Evolutionary conservation across 495 filamentous ascomycete species (phyloP).

Genomic region (Aspergillus panamensis): DNA sequence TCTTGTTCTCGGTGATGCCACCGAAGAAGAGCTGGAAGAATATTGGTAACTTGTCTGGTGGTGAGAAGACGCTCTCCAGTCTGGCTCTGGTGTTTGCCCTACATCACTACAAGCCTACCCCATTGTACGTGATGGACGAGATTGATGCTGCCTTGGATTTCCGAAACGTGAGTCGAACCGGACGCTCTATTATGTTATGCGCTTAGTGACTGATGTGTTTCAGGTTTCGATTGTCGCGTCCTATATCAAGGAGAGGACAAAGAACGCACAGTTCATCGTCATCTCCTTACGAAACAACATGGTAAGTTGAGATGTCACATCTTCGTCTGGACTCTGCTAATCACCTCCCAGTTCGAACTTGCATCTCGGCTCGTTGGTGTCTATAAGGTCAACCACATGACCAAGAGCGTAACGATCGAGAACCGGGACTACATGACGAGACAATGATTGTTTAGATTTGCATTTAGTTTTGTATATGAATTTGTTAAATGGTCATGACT

Average conservation of each 20-base stretch:
- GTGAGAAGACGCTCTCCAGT: constrained; percentile 94
- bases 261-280: constrained; percentile 98
- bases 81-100: constrained; percentile 94
- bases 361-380: constrained; percentile 90
- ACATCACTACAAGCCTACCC: constrained; percentile 97
- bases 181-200: background rate
- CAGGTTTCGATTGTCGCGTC: constrained; percentile 96
- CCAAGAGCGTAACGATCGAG: constrained; percentile 94
- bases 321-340: constrained; percentile 5
- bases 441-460: constrained; percentile 26
- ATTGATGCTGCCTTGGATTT: constrained; percentile 98
- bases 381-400: constrained; percentile 99
- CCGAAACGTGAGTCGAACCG: constrained; percentile 70
- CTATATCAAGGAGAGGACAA: constrained; percentile 98
- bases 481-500: constrained; percentile 4
- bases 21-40: constrained; percentile 99
- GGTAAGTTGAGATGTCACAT: constrained; percentile 33
- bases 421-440: constrained; percentile 75
- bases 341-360: constrained; percentile 67
- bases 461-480: constrained; percentile 1
- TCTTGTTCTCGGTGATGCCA: constrained; percentile 96
- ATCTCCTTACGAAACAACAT: constrained; percentile 98
- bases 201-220: constrained; percentile 17
- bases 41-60: constrained; percentile 88
- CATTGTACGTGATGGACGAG: constrained; percentile 98